phyloP scores from a whole-genome alignment of 176 grass and related monocot genomes.

The Urochloa ruziziensis region DNA sequence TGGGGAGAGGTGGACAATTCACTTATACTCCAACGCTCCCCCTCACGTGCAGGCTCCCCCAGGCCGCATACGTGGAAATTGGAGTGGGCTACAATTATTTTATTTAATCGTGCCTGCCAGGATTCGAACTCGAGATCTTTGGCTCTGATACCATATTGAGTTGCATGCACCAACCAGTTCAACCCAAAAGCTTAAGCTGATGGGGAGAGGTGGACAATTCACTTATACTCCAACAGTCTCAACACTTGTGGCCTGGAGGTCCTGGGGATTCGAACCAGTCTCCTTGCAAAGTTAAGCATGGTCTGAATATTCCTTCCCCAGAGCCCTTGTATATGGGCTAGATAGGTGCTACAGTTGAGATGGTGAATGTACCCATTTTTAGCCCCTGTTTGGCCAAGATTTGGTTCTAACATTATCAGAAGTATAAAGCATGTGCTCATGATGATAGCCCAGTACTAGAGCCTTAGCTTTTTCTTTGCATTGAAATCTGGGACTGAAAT shows the following conservation, averaged over 20 bases:
- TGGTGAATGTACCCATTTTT: conserved; percentile 4
- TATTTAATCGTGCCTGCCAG: too few relatives aligned
- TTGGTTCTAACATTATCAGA: conserved; percentile 13
- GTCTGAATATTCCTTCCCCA: not conserved
- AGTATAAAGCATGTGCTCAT: conserved; percentile 9
- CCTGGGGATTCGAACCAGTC: not conserved
- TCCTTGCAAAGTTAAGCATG: not conserved
- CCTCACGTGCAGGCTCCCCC: too few relatives aligned
- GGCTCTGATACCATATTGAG: too few relatives aligned
- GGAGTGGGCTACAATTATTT: too few relatives aligned
- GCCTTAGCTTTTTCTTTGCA: not conserved
- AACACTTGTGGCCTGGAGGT: not conserved
- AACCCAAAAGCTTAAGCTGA: too few relatives aligned
- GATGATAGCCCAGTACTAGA: not conserved
- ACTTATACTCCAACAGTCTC: too few relatives aligned
- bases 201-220: too few relatives aligned
- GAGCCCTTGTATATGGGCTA: not conserved
- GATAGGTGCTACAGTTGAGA: not conserved
- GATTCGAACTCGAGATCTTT: too few relatives aligned
- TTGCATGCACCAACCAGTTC: too few relatives aligned
- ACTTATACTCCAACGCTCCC: too few relatives aligned
- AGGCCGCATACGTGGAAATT: too few relatives aligned
- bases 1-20: too few relatives aligned
- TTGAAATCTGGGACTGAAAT: conserved; percentile 21
- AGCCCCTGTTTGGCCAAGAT: not conserved